These are phyloP conservation scores for Durio zibethinus DNA, from an alignment of 345 rosid species.

Conservation along the genomic window DNA sequence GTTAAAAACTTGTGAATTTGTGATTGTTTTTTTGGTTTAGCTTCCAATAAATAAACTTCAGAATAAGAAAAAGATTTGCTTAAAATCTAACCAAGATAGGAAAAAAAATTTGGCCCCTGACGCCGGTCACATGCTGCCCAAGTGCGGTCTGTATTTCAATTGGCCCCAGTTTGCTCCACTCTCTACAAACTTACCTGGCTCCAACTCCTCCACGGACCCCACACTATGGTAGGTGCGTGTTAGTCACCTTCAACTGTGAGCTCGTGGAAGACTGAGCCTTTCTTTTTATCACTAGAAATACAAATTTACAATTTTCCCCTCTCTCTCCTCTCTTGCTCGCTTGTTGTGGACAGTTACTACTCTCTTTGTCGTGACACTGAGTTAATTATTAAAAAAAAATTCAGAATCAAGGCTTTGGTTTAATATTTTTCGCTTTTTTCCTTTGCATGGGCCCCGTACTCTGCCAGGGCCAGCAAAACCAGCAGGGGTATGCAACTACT, in stretches of 20 bases:
- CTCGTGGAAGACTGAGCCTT: not conserved
- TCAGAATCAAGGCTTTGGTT: not conserved
- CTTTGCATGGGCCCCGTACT: conserved; percentile 32
- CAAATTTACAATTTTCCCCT: not conserved
- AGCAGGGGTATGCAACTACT: conserved; percentile 6
- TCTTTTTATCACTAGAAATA: conserved; percentile 1
- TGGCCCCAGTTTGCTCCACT: conserved; percentile 8
- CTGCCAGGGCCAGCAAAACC: conserved; percentile 23
- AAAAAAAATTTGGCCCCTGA: conserved; percentile 7
- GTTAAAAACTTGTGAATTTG: not conserved
- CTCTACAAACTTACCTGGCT: conserved; percentile 33
- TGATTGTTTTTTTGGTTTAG: not conserved
- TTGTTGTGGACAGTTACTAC: conserved; percentile 41
- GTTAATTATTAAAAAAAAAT: not conserved
- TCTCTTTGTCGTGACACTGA: not conserved
- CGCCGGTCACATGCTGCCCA: conserved; percentile 45
- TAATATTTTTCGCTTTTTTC: not conserved
- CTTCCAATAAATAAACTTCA: not conserved
- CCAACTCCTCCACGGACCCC: conserved; percentile 30
- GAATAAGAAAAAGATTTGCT: not conserved
- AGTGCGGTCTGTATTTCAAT: conserved; percentile 3
- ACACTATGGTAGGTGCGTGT: conserved; percentile 16
- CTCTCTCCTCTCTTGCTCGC: not conserved
- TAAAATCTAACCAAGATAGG: not conserved
- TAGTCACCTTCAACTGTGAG: not conserved